A percentile compares a stretch with the other conserved stretches of the same genome.
These are phyloP conservation scores for Pseudonitzschia pungens DNA, from an alignment of 108 stramenopile species.

Conservation along the genomic window DNA sequence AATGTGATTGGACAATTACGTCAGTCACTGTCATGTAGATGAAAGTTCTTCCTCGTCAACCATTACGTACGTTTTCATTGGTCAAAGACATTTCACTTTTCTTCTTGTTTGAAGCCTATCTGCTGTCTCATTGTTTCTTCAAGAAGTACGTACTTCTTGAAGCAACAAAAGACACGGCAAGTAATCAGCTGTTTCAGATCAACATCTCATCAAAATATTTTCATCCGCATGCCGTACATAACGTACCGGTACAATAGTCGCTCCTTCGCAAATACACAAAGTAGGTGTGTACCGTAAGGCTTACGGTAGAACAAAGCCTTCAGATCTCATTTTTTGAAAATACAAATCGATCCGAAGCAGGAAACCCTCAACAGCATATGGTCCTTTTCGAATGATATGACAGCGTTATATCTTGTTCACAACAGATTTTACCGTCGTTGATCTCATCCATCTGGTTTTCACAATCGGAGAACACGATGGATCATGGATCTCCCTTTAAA, in stretches of 20 bases:
- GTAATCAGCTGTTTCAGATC: neutral
- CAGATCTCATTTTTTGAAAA: no score
- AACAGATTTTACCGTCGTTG: no score
- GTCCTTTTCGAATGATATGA: no score
- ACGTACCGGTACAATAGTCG: neutral
- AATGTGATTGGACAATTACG: constrained; percentile 1
- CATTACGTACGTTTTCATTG: neutral
- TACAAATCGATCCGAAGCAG: no score
- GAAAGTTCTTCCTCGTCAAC: neutral
- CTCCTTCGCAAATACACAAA: no score
- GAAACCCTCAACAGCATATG: no score
- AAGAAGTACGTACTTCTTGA: constrained; percentile 1
- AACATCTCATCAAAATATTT: neutral
- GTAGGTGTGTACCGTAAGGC: no score
- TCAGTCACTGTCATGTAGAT: neutral
- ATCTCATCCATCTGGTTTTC: no score
- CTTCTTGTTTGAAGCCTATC: neutral
- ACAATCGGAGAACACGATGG: no score
- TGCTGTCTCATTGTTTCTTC: constrained; percentile 3
- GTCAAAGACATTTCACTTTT: neutral
- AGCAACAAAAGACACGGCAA: neutral
- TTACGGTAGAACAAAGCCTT: no score
- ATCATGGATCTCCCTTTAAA: no score
- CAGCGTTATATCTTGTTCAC: no score
- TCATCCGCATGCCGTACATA: neutral